Evolutionary conservation across 164 flowering plant genomes (phyloP).

Genomic region (Taxillus chinensis): DNA sequence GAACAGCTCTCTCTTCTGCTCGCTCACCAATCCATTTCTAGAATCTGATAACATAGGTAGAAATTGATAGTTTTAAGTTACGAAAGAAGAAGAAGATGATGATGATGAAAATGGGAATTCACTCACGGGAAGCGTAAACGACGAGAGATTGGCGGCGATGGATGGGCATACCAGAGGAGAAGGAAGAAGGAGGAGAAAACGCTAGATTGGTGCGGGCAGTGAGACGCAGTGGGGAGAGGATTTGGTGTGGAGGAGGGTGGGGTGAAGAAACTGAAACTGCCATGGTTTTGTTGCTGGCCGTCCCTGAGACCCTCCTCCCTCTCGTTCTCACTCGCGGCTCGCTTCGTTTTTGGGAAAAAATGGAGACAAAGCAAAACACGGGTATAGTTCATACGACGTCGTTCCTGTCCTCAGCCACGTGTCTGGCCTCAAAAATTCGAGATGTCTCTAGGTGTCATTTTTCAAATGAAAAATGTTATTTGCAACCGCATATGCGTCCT

Average conservation of each 20-base stretch:
- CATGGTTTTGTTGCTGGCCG: conserved; percentile 10
- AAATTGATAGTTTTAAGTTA: background rate
- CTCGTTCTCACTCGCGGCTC: too few relatives aligned
- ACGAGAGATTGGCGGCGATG: conserved; percentile 12
- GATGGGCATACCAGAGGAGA: conserved; percentile 10
- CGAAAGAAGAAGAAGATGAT: background rate
- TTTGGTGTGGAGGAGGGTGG: conserved; percentile 10
- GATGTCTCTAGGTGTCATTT: too few relatives aligned
- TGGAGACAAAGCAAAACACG: too few relatives aligned
- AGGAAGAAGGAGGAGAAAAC: conserved; percentile 12
- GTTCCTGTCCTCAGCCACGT: background rate
- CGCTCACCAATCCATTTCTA: conserved; percentile 19
- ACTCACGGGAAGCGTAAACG: conserved; percentile 24
- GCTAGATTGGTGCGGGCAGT: conserved; percentile 4
- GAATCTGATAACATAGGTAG: conserved; percentile 20
- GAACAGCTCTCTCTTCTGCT: conserved; percentile 32
- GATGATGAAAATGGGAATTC: background rate
- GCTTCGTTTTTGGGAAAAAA: too few relatives aligned
- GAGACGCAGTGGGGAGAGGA: conserved; percentile 20
- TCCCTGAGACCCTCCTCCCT: background rate
- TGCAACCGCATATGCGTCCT: too few relatives aligned
- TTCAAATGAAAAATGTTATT: too few relatives aligned
- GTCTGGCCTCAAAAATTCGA: too few relatives aligned
- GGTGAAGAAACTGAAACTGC: conserved; percentile 20
- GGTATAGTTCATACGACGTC: background rate